A percentile compares a stretch with the other conserved stretches of the same genome.
These are phyloP conservation scores for Phytophthora niederhauseri DNA, from an alignment of 352 stramenopile species.

Conservation along the genomic window DNA sequence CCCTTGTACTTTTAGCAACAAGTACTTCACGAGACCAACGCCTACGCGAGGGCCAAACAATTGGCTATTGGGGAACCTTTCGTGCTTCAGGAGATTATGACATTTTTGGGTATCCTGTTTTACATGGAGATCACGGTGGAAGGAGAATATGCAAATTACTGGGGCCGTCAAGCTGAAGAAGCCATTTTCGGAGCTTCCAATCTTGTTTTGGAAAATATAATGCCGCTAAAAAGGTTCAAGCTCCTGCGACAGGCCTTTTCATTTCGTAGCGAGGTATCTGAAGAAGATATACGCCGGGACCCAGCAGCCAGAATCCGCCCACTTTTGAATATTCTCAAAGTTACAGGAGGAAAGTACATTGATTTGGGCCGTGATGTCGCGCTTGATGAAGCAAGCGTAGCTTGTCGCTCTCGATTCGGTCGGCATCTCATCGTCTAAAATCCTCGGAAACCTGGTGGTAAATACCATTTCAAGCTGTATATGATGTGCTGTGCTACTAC, in stretches of 20 bases:
- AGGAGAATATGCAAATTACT: neutral
- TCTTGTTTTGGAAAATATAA: neutral
- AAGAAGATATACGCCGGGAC: neutral
- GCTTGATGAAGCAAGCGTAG: neutral
- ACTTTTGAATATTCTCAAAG: neutral
- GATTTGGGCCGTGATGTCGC: neutral
- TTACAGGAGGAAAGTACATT: neutral
- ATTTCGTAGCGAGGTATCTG: neutral
- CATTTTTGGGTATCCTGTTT: neutral
- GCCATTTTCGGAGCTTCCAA: neutral
- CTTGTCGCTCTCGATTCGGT: neutral
- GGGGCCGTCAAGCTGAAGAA: neutral
- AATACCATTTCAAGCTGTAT: conserved; percentile 46
- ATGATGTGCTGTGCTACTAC: conserved; percentile 35
- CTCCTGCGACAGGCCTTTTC: neutral
- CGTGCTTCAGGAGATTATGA: neutral
- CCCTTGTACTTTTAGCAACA: neutral
- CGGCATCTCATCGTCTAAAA: neutral
- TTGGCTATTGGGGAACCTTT: neutral
- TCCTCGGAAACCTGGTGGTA: conserved; percentile 10
- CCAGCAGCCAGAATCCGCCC: neutral
- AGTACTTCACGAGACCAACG: neutral
- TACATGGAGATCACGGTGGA: neutral
- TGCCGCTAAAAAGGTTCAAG: neutral
- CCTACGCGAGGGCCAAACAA: neutral